Percentiles rank a stretch among this genome's conserved stretches.
phyloP scores from a whole-genome alignment of 2,329 filamentous ascomycete genomes.

The Myriosclerotinia scirpicola region DNA sequence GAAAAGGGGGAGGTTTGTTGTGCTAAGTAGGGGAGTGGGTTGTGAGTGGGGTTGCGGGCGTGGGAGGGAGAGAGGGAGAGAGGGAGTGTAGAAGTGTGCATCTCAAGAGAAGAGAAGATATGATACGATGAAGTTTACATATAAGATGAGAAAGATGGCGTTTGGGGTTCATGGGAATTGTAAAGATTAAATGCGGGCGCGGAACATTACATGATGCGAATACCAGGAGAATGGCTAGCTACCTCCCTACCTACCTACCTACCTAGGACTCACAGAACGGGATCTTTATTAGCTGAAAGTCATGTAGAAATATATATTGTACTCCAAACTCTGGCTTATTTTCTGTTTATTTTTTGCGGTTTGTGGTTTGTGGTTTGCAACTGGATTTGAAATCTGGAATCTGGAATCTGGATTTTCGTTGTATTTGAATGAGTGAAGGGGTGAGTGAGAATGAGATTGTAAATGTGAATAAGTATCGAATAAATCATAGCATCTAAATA shows the following conservation, averaged over 20 bases:
- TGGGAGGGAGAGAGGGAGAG: too few relatives aligned
- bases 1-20: constrained; percentile 21
- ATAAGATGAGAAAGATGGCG: not conserved
- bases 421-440: too few relatives aligned
- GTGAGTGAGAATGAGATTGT: too few relatives aligned
- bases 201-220: not conserved
- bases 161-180: too few relatives aligned
- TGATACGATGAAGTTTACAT: not conserved
- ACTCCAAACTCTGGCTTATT: constrained; percentile 14
- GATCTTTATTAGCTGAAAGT: constrained; percentile 21
- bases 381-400: too few relatives aligned
- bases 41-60: not conserved
- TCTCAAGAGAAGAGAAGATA: not conserved
- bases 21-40: constrained; percentile 21
- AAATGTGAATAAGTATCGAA: too few relatives aligned
- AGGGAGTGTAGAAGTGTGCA: not conserved
- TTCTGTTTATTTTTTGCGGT: not conserved
- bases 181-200: too few relatives aligned
- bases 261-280: not conserved
- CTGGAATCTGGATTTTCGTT: too few relatives aligned
- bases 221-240: constrained; percentile 25
- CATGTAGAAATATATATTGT: constrained; percentile 26
- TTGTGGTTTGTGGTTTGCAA: not conserved
- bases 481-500: too few relatives aligned
- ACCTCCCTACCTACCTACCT: not conserved